Percentiles rank a stretch among this genome's conserved stretches.
phyloP scores from a whole-genome alignment of 2,329 filamentous ascomycete species.

The Neonectria sp. region DNA sequence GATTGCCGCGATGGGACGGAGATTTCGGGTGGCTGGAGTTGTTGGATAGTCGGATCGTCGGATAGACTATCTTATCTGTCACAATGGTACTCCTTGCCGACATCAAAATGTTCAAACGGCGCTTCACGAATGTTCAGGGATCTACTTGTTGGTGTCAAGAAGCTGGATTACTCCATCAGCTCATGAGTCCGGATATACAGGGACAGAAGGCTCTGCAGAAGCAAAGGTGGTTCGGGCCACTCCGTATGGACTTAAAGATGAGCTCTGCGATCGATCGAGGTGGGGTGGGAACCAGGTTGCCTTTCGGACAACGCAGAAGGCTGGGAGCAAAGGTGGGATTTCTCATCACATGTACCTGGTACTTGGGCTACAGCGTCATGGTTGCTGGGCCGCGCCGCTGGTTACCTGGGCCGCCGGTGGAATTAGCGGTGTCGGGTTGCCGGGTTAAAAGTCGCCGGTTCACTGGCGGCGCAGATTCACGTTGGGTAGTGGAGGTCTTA shows the following conservation, averaged over 20 bases:
- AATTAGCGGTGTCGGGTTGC: constrained; percentile 29
- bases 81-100: neutral
- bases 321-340: constrained; percentile 8
- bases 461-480: constrained; percentile 10
- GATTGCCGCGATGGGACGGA: neutral
- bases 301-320: constrained; percentile 17
- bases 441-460: constrained; percentile 26
- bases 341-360: constrained; percentile 23
- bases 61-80: neutral
- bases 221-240: neutral
- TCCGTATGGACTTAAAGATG: constrained; percentile 4
- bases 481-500: constrained; percentile 13
- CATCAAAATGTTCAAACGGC: neutral
- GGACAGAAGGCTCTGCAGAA: neutral
- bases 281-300: constrained; percentile 11
- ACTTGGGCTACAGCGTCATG: constrained; percentile 21
- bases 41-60: neutral
- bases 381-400: constrained; percentile 5
- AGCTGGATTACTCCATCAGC: neutral
- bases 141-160: neutral
- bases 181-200: neutral
- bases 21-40: neutral
- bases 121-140: neutral
- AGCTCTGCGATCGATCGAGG: constrained; percentile 38
- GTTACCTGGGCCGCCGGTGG: neutral